Evolutionary conservation across 2,329 filamentous ascomycete genomes (phyloP).

Genomic region (Alternaria burnsii): DNA sequence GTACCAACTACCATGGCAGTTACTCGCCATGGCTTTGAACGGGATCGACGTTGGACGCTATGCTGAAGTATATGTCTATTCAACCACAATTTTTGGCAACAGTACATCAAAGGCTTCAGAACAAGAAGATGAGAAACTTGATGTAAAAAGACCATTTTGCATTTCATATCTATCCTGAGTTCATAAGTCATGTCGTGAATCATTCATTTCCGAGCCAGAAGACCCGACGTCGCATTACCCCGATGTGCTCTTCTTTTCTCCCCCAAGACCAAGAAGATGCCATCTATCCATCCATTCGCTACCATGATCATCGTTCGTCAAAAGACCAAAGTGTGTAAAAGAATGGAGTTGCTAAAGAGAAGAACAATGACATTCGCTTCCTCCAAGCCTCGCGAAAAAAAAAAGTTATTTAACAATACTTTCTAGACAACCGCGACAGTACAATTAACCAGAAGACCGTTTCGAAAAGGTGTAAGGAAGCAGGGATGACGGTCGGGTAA

Average conservation of each 20-base stretch:
- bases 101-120: not conserved
- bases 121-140: not conserved
- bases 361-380: conserved; percentile 5
- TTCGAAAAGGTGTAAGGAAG: not conserved
- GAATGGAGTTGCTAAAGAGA: conserved; percentile 1
- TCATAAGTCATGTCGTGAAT: conserved; percentile 18
- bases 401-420: conserved; percentile 10
- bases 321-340: not conserved
- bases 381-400: conserved; percentile 2
- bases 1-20: not conserved
- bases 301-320: not conserved
- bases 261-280: not conserved
- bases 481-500: not conserved
- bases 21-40: not conserved
- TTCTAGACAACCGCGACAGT: conserved; percentile 2
- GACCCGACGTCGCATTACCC: conserved; percentile 9
- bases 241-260: not conserved
- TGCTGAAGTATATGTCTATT: not conserved
- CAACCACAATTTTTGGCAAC: not conserved
- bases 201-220: conserved; percentile 18
- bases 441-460: not conserved
- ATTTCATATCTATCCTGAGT: conserved; percentile 16
- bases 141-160: not conserved
- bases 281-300: not conserved
- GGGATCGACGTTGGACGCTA: not conserved